Percentiles rank a stretch among this genome's conserved stretches.
Evolutionary conservation across 2,329 filamentous ascomycete species (phyloP).

Genomic region (Venturia pyrina): DNA sequence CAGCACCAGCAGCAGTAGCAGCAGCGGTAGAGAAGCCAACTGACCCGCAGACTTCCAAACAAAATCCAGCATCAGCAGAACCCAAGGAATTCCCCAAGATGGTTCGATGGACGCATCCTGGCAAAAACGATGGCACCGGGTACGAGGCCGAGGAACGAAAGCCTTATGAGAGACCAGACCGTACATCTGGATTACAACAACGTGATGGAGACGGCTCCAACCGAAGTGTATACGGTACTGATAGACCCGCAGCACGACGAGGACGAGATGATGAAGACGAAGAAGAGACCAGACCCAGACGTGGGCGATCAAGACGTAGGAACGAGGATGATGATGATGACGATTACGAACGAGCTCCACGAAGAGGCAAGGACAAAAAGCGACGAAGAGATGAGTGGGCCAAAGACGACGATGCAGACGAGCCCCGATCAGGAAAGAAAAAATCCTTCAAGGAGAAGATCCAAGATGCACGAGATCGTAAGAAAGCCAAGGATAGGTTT

Average conservation of each 20-base stretch:
- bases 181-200: background rate
- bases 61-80: background rate
- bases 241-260: background rate
- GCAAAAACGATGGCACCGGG: background rate
- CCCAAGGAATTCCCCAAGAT: background rate
- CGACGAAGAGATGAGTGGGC: background rate
- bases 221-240: background rate
- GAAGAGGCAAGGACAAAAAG: background rate
- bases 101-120: background rate
- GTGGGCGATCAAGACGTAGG: background rate
- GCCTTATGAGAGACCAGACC: background rate
- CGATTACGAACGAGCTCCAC: background rate
- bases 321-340: conserved; percentile 7
- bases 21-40: background rate
- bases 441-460: background rate
- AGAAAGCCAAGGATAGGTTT: background rate
- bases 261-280: background rate
- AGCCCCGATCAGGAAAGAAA: background rate
- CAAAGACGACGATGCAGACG: background rate
- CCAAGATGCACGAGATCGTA: background rate
- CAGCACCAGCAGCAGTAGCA: background rate
- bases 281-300: background rate
- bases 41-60: background rate
- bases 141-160: background rate
- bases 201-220: background rate